Evolutionary conservation across 306 rosid species (phyloP).

Genomic region (Pterocarpus santalinus): DNA sequence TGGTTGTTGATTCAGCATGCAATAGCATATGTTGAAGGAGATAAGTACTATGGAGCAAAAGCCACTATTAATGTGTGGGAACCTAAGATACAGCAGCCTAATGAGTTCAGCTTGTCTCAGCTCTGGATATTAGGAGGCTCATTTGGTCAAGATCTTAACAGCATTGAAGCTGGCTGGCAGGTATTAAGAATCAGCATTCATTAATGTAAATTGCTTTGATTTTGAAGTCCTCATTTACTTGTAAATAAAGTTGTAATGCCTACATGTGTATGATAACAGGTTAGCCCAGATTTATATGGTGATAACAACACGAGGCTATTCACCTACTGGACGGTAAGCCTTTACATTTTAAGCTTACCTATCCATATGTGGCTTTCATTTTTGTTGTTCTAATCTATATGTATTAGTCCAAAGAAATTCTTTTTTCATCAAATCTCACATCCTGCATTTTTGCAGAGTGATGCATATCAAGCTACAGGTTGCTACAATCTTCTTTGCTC

Average conservation of each 20-base stretch:
- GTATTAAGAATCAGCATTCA: conserved; percentile 45
- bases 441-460: conserved; percentile 66
- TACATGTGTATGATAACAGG: conserved; percentile 59
- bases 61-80: conserved; percentile 99
- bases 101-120: conserved; percentile 98
- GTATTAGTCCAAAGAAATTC: background rate
- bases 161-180: conserved; percentile 99
- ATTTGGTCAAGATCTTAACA: conserved; percentile 97
- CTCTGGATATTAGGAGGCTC: conserved; percentile 97
- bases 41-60: conserved; percentile 92
- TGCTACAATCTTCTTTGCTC: conserved; percentile 99
- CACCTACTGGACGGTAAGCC: conserved; percentile 98
- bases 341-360: background rate
- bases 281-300: conserved; percentile 93
- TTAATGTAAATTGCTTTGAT: background rate
- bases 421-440: background rate
- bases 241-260: background rate
- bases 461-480: conserved; percentile 99
- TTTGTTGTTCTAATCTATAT: conserved; percentile 13
- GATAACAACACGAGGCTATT: conserved; percentile 96
- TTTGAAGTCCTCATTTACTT: conserved; percentile 9
- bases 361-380: background rate
- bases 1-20: conserved; percentile 75
- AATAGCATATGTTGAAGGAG: conserved; percentile 96
- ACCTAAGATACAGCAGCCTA: conserved; percentile 91